These are phyloP conservation scores for Mortierella alpina DNA, from an alignment of 192 early-diverging fungal species.

Conservation along the genomic window DNA sequence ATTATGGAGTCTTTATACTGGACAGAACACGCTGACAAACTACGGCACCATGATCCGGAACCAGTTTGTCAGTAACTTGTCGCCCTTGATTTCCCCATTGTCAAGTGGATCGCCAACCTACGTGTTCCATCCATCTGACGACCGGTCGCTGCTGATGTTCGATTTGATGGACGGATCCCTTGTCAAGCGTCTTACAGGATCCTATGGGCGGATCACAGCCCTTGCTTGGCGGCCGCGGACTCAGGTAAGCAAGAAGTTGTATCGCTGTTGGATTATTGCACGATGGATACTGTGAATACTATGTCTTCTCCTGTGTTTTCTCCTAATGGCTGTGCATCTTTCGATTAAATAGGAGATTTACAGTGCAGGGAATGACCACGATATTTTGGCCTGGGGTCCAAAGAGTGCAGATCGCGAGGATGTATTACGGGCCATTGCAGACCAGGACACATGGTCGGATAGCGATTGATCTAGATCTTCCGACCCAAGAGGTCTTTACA, in stretches of 20 bases:
- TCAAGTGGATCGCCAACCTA: slow-evolving; percentile 54
- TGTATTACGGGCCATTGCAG: slow-evolving; percentile 35
- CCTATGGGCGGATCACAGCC: slow-evolving; percentile 70
- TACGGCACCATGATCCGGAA: slow-evolving; percentile 40
- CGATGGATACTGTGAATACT: background rate
- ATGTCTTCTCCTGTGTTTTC: background rate
- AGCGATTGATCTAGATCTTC: slow-evolving; percentile 34
- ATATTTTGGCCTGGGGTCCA: slow-evolving; percentile 68
- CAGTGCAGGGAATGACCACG: slow-evolving; percentile 67
- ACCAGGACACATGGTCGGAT: slow-evolving; percentile 64
- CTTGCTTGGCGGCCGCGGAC: slow-evolving; percentile 63
- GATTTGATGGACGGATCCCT: slow-evolving; percentile 67
- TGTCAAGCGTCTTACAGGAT: slow-evolving; percentile 66
- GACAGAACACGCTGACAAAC: slow-evolving; percentile 63
- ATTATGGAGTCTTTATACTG: slow-evolving; percentile 72
- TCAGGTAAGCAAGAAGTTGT: slow-evolving; percentile 35
- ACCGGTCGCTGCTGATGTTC: slow-evolving; percentile 65
- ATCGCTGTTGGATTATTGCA: background rate
- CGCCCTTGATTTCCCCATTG: slow-evolving; percentile 43
- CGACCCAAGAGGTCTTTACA: background rate
- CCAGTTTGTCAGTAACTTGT: slow-evolving; percentile 30
- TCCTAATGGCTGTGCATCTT: too few relatives aligned
- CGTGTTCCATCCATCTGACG: slow-evolving; percentile 70
- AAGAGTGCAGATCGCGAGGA: slow-evolving; percentile 39
- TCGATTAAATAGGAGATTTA: slow-evolving; percentile 65